Evolutionary conservation across 371 early-diverging fungal genomes (phyloP).

Genomic region (Rhizopus stolonifer): DNA sequence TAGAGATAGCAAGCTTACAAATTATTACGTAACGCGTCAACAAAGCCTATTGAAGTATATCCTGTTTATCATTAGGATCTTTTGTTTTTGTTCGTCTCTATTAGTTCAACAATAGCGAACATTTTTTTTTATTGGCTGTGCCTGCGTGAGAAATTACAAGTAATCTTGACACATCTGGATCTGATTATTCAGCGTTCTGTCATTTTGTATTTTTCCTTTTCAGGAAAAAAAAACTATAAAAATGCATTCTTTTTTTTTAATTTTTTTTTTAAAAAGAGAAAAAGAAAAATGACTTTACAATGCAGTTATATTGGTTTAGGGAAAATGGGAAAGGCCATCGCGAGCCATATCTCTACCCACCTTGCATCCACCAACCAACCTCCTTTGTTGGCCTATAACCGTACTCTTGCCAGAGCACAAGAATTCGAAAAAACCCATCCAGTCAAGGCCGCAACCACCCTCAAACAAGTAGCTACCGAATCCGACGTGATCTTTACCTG

Average conservation of each 20-base stretch:
- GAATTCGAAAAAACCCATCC: slow-evolving; percentile 22
- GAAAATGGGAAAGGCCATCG: slow-evolving; percentile 53
- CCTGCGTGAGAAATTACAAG: too few relatives aligned
- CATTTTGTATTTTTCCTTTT: too few relatives aligned
- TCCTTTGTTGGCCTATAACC: slow-evolving; percentile 51
- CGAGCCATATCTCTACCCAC: slow-evolving; percentile 35
- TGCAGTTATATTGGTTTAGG: slow-evolving; percentile 60
- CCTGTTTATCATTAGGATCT: too few relatives aligned
- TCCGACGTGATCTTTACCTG: slow-evolving; percentile 54
- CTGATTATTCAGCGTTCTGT: too few relatives aligned
- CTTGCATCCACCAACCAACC: slow-evolving; percentile 17
- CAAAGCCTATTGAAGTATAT: too few relatives aligned
- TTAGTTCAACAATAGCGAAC: too few relatives aligned
- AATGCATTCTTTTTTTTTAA: slow-evolving; percentile 3
- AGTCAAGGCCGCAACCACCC: slow-evolving; percentile 25
- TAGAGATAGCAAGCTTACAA: too few relatives aligned
- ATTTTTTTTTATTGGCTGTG: too few relatives aligned
- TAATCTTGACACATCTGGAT: too few relatives aligned
- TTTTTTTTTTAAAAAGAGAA: not conserved
- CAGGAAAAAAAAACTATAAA: too few relatives aligned
- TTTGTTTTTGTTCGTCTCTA: too few relatives aligned
- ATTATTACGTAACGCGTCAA: too few relatives aligned
- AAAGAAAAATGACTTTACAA: slow-evolving; percentile 17
- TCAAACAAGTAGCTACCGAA: slow-evolving; percentile 28
- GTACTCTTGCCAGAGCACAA: slow-evolving; percentile 43